Evolutionary conservation across 768 basidiomycete genomes (phyloP), one percentile per base, ranked within the genome.

Genomic region (Suillus decipiens): DNA sequence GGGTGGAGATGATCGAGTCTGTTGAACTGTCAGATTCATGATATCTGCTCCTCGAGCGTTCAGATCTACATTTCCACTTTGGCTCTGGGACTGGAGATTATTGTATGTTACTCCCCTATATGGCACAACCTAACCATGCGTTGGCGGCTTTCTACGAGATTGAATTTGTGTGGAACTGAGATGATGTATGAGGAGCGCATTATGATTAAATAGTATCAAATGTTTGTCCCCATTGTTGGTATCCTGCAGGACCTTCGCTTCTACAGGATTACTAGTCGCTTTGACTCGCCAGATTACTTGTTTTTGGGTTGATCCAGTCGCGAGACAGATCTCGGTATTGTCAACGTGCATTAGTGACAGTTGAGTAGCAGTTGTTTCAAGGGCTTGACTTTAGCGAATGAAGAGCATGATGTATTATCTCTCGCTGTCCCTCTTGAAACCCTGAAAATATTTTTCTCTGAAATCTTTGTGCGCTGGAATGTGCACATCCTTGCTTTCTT

Each of bases 381-480:
- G 10, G 24, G 11, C 5, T 54, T 53, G 43, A 11, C 54, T 47
- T 64, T 55, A 63, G 19, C 2, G 31, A 33, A 53, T 31, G 42
- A 47, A 58, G 34, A 19, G 12, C 37, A 37, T 37, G 12, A 56
- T 43, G 39, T 15, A 53, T 45, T 31, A 72, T 59, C 63, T 48
- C 39, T 63, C 63, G 8, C 39, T 60, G 34, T 73, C 72, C 62
- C 81, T 85, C 66, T 81, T 89, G 75, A 96, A 95, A 0, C 92
- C 89, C 60, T 88, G 86, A 66, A 94, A 94, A 73, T 93, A 96
- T 71, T 94, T 93, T 66, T 89, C 86, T 60, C 93, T 81, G 73
- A 99, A 99, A 69, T 92, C 88, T 67, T 85, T 89, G 75, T 99
- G 96, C 1, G 94, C 95, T 2, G 96, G 95, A 14, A 86, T 71